Percentiles rank a stretch among this genome's conserved stretches.
Evolutionary conservation across 176 grass and related monocot genomes (phyloP).

Genomic region (Luzula sylvatica): DNA sequence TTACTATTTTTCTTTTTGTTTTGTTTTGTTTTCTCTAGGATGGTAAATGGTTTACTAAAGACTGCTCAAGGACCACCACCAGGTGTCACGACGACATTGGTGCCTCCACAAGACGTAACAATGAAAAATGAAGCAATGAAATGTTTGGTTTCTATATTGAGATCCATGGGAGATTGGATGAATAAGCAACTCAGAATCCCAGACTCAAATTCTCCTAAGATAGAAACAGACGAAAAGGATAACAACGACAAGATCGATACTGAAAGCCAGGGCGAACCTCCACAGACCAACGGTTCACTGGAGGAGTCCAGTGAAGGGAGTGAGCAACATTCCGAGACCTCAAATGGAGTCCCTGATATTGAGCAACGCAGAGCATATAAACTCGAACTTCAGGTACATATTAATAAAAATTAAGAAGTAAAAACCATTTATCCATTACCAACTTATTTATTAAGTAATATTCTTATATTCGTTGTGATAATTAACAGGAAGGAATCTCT

Average conservation of each 20-base stretch:
- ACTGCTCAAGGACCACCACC: constrained; percentile 94
- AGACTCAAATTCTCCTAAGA: constrained; percentile 53
- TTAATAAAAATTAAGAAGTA: neutral
- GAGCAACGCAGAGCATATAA: constrained; percentile 94
- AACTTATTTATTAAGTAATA: constrained; percentile 24
- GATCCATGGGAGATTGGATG: constrained; percentile 99
- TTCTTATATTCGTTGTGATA: constrained; percentile 19
- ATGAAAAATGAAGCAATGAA: constrained; percentile 99
- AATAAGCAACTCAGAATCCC: constrained; percentile 96
- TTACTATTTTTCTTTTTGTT: constrained; percentile 10
- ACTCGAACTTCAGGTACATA: constrained; percentile 98
- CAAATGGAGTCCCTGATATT: constrained; percentile 66
- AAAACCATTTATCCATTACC: constrained; percentile 10
- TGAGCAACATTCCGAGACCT: constrained; percentile 64
- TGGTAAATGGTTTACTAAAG: constrained; percentile 97
- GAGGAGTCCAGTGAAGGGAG: constrained; percentile 69
- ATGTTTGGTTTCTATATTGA: constrained; percentile 92
- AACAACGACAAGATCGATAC: constrained; percentile 8
- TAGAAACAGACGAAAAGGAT: constrained; percentile 51
- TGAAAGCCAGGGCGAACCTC: constrained; percentile 44
- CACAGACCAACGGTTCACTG: constrained; percentile 36
- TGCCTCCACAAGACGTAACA: constrained; percentile 72
- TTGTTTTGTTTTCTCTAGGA: constrained; percentile 32
- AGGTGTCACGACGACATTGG: constrained; percentile 67
- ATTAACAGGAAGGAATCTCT: constrained; percentile 91